Conservation (phyloP, 2,329 filamentous ascomycete genomes). For the Emmonsia crescens region DNA sequence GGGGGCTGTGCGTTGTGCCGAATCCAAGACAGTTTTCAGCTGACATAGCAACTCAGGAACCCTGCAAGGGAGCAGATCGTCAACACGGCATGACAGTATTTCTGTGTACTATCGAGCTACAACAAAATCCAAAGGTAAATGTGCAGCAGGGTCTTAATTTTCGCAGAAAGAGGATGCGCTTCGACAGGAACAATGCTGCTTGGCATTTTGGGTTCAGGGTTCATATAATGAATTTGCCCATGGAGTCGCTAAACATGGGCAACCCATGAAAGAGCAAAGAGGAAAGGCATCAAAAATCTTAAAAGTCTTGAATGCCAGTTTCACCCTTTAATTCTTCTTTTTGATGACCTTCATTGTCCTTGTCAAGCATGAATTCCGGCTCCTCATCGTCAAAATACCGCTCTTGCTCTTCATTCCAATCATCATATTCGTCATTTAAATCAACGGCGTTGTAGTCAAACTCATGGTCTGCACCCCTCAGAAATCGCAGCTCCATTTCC, state of each 20-base stretch:
- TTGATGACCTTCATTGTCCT: constrained; percentile 26
- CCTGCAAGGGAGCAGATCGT: background rate
- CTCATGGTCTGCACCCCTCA: constrained; percentile 63
- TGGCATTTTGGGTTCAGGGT: background rate
- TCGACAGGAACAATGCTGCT: background rate
- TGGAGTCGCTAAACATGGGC: background rate
- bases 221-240: background rate
- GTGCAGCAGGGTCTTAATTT: background rate
- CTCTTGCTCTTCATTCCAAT: constrained; percentile 55
- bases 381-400: constrained; percentile 73
- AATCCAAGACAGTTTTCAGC: background rate
- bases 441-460: constrained; percentile 69
- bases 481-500: constrained; percentile 63
- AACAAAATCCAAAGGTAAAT: background rate
- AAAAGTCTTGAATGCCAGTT: constrained; percentile 65
- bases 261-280: background rate
- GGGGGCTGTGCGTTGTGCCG: background rate
- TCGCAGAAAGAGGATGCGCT: background rate
- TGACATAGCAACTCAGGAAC: background rate
- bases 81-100: background rate
- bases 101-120: background rate
- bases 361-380: constrained; percentile 50
- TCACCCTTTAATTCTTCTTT: constrained; percentile 39
- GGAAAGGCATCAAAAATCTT: constrained; percentile 16
- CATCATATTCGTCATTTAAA: constrained; percentile 60